These are phyloP conservation scores for Tanozyma kutaoensis DNA, from an alignment of 805 yeast genomes.

Conservation along the genomic window DNA sequence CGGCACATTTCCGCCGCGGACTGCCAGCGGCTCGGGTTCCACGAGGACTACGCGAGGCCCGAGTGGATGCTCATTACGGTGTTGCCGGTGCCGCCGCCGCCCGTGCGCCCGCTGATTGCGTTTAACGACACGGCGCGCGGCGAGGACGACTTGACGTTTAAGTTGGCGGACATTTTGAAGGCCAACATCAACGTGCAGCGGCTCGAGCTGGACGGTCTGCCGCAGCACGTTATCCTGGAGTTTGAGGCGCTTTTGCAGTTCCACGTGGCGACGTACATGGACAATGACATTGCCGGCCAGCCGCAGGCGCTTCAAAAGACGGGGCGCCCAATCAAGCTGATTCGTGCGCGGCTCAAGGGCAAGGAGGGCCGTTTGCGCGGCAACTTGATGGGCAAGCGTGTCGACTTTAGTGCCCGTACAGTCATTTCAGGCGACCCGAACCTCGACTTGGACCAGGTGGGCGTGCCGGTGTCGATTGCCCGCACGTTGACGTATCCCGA, in stretches of 20 bases:
- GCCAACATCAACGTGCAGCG: slow-evolving; percentile 97
- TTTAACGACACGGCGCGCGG: slow-evolving; percentile 97
- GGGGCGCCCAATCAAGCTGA: slow-evolving; percentile 96
- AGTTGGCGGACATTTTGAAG: slow-evolving; percentile 90
- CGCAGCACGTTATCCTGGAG: slow-evolving; percentile 95
- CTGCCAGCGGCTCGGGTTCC: slow-evolving; percentile 71
- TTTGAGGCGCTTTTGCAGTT: slow-evolving; percentile 91
- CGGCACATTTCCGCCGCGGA: slow-evolving; percentile 84
- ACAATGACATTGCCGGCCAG: slow-evolving; percentile 98
- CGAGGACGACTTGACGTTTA: slow-evolving; percentile 97
- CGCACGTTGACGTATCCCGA: slow-evolving; percentile 94
- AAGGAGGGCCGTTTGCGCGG: slow-evolving; percentile 99
- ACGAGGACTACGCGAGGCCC: slow-evolving; percentile 94
- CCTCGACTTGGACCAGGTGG: slow-evolving; percentile 94
- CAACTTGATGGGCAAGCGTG: slow-evolving; percentile 98
- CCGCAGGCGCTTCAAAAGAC: slow-evolving; percentile 98
- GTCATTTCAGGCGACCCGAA: slow-evolving; percentile 99
- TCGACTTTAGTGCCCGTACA: slow-evolving; percentile 96
- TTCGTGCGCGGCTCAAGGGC: slow-evolving; percentile 99
- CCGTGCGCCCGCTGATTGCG: slow-evolving; percentile 97
- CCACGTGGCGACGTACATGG: slow-evolving; percentile 99
- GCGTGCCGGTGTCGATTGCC: slow-evolving; percentile 96
- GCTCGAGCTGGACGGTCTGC: slow-evolving; percentile 96
- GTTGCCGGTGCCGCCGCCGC: slow-evolving; percentile 99
- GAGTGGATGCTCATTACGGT: slow-evolving; percentile 97